These are phyloP conservation scores for Phyllosticta citrichinensis DNA, from an alignment of 2,329 filamentous ascomycete species.

Conservation along the genomic window DNA sequence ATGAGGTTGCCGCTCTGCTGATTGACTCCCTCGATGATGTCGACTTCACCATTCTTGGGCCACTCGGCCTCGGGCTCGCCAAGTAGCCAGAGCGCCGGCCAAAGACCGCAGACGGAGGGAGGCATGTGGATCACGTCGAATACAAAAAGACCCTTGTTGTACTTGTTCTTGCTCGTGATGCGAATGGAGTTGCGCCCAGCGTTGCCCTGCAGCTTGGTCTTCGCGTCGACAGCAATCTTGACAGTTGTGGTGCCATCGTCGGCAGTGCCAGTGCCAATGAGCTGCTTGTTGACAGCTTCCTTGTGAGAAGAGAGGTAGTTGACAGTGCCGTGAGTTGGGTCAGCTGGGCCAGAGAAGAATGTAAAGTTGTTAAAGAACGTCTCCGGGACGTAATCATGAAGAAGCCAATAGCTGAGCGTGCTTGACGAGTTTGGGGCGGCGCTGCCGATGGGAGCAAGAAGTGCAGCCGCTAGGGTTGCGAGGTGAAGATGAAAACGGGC, in stretches of 20 bases:
- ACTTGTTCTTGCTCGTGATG: conserved; percentile 21
- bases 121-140: conserved; percentile 29
- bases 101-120: conserved; percentile 19
- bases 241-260: conserved; percentile 22
- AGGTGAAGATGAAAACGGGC: neutral
- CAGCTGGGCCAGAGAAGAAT: conserved; percentile 27
- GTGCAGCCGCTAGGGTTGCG: neutral
- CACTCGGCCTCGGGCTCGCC: conserved; percentile 18
- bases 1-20: conserved; percentile 19
- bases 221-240: conserved; percentile 35
- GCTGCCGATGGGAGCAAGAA: neutral
- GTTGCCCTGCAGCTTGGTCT: conserved; percentile 11
- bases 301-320: conserved; percentile 24
- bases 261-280: conserved; percentile 23
- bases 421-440: neutral
- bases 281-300: neutral
- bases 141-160: conserved; percentile 23
- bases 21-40: conserved; percentile 29
- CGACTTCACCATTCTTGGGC: conserved; percentile 26
- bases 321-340: conserved; percentile 36
- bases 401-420: conserved; percentile 21
- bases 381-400: conserved; percentile 30
- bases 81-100: conserved; percentile 27
- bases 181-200: conserved; percentile 22
- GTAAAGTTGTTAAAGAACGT: conserved; percentile 37